Base-by-base conservation (phyloP, 2,329 filamentous ascomycete genomes). In the Hypoxylon sp. region DNA sequence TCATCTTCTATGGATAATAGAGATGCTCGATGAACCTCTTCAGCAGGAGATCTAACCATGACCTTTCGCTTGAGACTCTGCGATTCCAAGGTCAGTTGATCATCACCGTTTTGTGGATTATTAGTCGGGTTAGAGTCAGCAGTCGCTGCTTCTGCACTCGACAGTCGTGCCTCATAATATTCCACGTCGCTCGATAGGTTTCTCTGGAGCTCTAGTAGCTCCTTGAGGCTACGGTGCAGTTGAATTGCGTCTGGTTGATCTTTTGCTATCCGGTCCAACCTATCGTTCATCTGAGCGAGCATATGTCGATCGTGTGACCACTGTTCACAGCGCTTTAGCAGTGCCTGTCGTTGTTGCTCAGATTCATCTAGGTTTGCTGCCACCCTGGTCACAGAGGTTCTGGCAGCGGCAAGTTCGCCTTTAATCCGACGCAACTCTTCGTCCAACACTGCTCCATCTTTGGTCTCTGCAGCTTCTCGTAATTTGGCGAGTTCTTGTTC, bases 1-100 rank as follows among this genome's bases (percentile, higher is more conserved):
- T 74, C 73, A 19, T 74, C 68, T 51, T 77, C 71, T 32, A 77
- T 51, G 15, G 72, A 73, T 56, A 74, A 58, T 2, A 71, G 71
- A 49, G 67, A 53, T 20, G 55, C 62, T 19, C 52, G 46, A 22
- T 70, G 68, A 39, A 72, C 69, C 7, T 68, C 59, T 26, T 24
- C 58, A 30, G 28, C 56, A n/a, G 72, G 72, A 3, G 70, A 71
- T 59, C 70, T 64, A 8, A 75, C 68, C 4, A 61, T 55, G 2
- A 75, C 72, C 49, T 70, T 71, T 41, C 71, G 70, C 44, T 68
- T 68, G 28, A 32, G 43, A 34, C 60, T 64, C 39, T 47, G 64
- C 39, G 41, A 49, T 26, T 55, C 54, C 13, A 57, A 53, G 32
- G 28, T 26, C 20, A 34, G 19, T 6, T 43, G 22, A 26, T 43